Evolutionary conservation across 257 asterid genomes (phyloP).

Genomic region (Petunia secreta): DNA sequence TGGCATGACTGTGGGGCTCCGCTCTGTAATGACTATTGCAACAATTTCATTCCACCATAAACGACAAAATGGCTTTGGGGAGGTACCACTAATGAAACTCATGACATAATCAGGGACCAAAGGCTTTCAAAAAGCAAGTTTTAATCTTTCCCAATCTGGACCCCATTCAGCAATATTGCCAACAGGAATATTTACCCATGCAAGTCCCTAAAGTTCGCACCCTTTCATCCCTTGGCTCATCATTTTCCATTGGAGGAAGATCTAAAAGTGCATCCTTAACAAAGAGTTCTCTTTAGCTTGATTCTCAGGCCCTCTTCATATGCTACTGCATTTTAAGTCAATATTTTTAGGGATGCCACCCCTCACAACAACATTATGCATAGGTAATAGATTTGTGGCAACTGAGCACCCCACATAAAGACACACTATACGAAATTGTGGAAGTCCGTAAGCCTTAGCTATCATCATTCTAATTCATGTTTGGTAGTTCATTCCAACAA

Average conservation of each 20-base stretch:
- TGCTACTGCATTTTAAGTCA: not conserved
- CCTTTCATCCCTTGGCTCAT: not conserved
- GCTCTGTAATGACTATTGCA: slow-evolving; percentile 41
- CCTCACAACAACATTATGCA: not conserved
- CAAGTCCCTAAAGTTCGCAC: not conserved
- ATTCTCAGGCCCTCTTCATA: not conserved
- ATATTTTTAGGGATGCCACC: not conserved
- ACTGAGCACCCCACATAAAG: not conserved
- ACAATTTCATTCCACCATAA: slow-evolving; percentile 66
- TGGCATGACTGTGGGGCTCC: slow-evolving; percentile 34
- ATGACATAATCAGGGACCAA: not conserved
- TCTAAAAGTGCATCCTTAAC: not conserved
- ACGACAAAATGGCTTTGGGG: slow-evolving; percentile 36
- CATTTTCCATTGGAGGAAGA: not conserved
- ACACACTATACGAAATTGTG: not conserved
- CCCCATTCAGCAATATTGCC: not conserved
- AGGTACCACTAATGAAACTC: not conserved
- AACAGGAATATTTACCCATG: not conserved
- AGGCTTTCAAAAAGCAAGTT: not conserved
- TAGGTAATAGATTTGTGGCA: not conserved
- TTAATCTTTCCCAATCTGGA: not conserved
- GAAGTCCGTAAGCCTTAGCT: not conserved
- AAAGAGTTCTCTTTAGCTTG: not conserved
- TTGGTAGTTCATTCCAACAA: slow-evolving; percentile 4
- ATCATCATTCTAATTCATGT: not conserved